Evolutionary conservation across 768 basidiomycete genomes (phyloP).

Genomic region (Neoboletus magnificus): DNA sequence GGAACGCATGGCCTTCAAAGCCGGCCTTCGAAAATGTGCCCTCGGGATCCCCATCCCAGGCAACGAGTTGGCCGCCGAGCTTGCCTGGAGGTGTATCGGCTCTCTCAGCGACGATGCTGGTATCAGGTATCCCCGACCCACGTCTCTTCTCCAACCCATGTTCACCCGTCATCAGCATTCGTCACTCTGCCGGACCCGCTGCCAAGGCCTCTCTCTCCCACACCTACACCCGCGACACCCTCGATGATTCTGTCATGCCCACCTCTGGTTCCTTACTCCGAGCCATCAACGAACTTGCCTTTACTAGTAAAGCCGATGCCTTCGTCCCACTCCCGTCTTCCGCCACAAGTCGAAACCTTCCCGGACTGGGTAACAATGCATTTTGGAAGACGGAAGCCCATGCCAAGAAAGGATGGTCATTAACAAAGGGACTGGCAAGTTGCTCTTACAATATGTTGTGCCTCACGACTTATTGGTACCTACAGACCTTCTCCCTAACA

Average conservation of each 20-base stretch:
- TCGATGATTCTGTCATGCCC: conserved; percentile 27
- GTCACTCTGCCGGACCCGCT: conserved; percentile 76
- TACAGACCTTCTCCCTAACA: conserved; percentile 71
- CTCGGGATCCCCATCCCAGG: conserved; percentile 13
- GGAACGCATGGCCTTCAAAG: conserved; percentile 60
- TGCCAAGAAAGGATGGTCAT: conserved; percentile 22
- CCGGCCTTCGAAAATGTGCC: conserved; percentile 43
- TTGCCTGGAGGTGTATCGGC: conserved; percentile 71
- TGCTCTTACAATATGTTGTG: not conserved
- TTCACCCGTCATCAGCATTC: conserved; percentile 51
- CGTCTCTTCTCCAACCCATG: not conserved
- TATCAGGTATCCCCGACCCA: conserved; percentile 51
- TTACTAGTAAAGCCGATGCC: conserved; percentile 20
- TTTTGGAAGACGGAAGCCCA: conserved; percentile 27
- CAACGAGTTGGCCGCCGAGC: conserved; percentile 86
- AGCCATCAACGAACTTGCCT: conserved; percentile 19
- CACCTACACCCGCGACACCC: conserved; percentile 60
- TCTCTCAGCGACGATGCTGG: conserved; percentile 73
- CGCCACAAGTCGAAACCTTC: not conserved
- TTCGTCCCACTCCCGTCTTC: conserved; percentile 9
- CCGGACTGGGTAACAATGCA: conserved; percentile 24
- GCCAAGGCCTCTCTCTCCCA: conserved; percentile 84
- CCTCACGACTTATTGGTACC: not conserved
- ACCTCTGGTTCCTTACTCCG: conserved; percentile 23
- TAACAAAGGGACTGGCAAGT: conserved; percentile 24